Evolutionary conservation across 352 stramenopile species (phyloP), one percentile per base, ranked within the genome.

Genomic region (Pythium vanterpoolii): DNA sequence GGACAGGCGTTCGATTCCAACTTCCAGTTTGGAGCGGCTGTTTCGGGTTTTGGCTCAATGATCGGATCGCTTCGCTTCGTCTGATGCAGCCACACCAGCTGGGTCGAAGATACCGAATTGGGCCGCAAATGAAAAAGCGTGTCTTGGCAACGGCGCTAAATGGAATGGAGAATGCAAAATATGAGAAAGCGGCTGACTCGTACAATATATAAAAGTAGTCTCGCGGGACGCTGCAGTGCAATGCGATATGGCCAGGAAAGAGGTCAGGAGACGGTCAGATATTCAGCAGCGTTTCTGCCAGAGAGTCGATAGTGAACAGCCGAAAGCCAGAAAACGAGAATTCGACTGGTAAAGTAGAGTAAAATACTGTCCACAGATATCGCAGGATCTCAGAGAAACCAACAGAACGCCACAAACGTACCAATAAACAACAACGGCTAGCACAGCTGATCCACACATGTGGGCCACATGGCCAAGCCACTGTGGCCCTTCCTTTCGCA

Each of bases 221-320:
- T 18, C 40, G 45, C 49, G 36, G 34, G 49, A 56, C 24, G 24
- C 31, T 9, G 8, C 48, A 39, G 28, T 39, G 24, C 40, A 51
- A 50, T 51, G 52, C 52, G 40, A 60, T 60, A 42, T 59, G 51
- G 51, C 51, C 51, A 59, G n/a, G 40, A 26, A 21, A 13, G 21
- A 36, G 40, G 52, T 33, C 42, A 51, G 52, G 39, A 60, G 40
- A 44, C 21, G 30, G 39, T 30, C 27, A 60, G 52, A 19, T 13
- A 43, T 14, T 28, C 4, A 31, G 34, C 40, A 24, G 11, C 6
- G 21, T 13, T 36, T 30, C 19, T 46, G 51, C 34, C 34, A 56
- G 49, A 56, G 39, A 42, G 51, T 18, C 18, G 39, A 48, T n/a
- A n/a, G n/a, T n/a, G n/a, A n/a, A n/a, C 42, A 49, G 18, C 50